phyloP scores from a whole-genome alignment of 2,329 filamentous ascomycete genomes.

The Alternaria dauci region DNA sequence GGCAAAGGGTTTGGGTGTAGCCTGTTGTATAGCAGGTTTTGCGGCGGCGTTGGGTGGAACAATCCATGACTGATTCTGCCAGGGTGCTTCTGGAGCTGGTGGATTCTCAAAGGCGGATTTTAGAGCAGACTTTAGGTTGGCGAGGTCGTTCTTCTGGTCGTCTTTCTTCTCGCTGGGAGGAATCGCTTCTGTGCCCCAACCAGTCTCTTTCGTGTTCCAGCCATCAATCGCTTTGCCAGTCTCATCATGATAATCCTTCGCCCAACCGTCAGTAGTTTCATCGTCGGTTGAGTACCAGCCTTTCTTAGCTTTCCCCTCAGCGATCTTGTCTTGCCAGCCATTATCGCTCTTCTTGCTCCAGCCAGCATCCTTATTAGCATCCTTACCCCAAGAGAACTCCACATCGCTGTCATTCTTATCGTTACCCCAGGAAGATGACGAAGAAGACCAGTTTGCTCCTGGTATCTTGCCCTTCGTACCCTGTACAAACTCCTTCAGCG shows the following conservation, averaged over 20 bases:
- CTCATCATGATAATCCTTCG: background rate
- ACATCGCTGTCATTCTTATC: background rate
- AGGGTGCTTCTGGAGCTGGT: background rate
- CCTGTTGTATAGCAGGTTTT: background rate
- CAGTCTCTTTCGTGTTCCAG: background rate
- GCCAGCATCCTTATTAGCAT: background rate
- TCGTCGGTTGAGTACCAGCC: background rate
- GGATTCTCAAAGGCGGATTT: background rate
- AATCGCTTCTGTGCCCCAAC: background rate
- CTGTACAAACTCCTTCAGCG: background rate
- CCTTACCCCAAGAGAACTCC: background rate
- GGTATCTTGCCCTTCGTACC: background rate
- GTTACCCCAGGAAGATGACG: constrained; percentile 18
- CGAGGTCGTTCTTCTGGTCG: background rate
- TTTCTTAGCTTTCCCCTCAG: background rate
- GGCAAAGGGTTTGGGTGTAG: rapidly evolving
- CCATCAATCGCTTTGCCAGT: background rate
- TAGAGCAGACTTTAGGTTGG: background rate
- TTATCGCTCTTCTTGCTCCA: background rate
- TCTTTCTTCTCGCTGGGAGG: background rate
- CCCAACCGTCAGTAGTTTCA: background rate
- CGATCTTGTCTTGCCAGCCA: background rate
- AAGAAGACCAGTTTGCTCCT: background rate
- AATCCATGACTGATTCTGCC: background rate
- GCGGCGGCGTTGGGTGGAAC: background rate